Evolutionary conservation across 2,329 filamentous ascomycete species (phyloP).

Genomic region (Aspergillus oerlinghausenensis): DNA sequence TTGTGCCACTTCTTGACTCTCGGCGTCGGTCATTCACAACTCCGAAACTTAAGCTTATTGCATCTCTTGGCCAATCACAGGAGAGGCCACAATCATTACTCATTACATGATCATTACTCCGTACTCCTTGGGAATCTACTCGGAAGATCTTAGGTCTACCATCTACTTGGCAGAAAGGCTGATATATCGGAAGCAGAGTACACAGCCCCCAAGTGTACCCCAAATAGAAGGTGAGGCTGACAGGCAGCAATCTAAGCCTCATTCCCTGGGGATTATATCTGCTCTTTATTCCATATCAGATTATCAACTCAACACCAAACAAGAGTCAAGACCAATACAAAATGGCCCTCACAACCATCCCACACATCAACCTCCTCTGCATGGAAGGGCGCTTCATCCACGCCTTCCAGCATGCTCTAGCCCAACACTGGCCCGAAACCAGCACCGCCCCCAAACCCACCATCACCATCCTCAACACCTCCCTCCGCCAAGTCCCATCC

Average conservation of each 20-base stretch:
- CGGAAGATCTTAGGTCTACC: neutral
- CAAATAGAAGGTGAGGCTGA: neutral
- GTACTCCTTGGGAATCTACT: too few relatives aligned
- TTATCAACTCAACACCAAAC: neutral
- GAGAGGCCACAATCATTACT: too few relatives aligned
- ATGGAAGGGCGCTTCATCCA: conserved; percentile 34
- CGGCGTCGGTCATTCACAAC: neutral
- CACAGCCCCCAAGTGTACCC: too few relatives aligned
- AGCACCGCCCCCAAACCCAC: conserved; percentile 34
- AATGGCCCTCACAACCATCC: conserved; percentile 29
- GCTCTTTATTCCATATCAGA: neutral
- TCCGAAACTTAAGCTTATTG: neutral
- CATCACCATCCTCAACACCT: conserved; percentile 28
- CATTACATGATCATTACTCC: too few relatives aligned
- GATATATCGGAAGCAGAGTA: too few relatives aligned
- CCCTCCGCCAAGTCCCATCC: conserved; percentile 36
- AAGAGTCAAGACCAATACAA: neutral
- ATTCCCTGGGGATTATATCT: neutral
- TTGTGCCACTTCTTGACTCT: neutral
- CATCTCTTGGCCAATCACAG: neutral
- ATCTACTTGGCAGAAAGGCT: too few relatives aligned
- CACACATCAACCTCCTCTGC: conserved; percentile 42
- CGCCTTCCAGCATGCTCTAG: conserved; percentile 39
- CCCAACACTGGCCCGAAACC: conserved; percentile 27
- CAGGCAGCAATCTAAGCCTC: neutral